Base-by-base conservation (phyloP, 768 basidiomycete genomes). In the Pleurotus platypus region DNA sequence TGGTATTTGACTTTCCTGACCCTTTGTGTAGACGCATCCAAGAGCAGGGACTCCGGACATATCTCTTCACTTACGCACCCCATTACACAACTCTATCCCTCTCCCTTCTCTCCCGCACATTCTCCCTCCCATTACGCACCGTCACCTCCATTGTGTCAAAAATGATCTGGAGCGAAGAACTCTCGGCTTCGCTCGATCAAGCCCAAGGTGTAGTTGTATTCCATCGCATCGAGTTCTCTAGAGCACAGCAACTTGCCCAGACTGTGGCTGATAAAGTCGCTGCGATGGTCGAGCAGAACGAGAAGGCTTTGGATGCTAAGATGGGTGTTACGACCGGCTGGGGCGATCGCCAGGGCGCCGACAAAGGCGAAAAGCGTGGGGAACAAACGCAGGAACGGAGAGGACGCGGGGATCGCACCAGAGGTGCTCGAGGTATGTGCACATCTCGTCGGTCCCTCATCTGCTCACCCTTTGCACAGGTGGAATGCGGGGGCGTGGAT, bases 131-230 rank as follows among this genome's bases (percentile, higher is more conserved):
- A 3, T 72, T 87, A 49, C 83, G 89, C 42, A 76, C 86, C 3
- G 92, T 98, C 3, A 93, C 89, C 6, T 93, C 94, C 11, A 85
- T 97, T 62, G 90, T 98, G 40, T 95, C 92, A 24, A 92, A 94
- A 72, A 98, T 99, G 97, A 97, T 98, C 64, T 98, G 95, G 93
- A 93, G 82, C 66, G 97, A 98, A 65, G 94, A 98, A 67, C 78
- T 99, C 9, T 79, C 89, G 1, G 97, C 96, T 2, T 95, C 94
- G 13, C 78, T 98, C 55, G 97, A 98, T 69, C 93, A 92, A 67
- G 87, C 92, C 15, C 87, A 87, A 20, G 89, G 86, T 38, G 94
- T 96, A 43, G 82, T 99, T 56, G 87, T 96, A 46, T 94, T 98
- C 79, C 93, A 98, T 68, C 87, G 93, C 56, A 83, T 93, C 57